These are phyloP conservation scores for Trichoderma sp. DNA, from an alignment of 2,329 filamentous ascomycete species.

Conservation along the genomic window DNA sequence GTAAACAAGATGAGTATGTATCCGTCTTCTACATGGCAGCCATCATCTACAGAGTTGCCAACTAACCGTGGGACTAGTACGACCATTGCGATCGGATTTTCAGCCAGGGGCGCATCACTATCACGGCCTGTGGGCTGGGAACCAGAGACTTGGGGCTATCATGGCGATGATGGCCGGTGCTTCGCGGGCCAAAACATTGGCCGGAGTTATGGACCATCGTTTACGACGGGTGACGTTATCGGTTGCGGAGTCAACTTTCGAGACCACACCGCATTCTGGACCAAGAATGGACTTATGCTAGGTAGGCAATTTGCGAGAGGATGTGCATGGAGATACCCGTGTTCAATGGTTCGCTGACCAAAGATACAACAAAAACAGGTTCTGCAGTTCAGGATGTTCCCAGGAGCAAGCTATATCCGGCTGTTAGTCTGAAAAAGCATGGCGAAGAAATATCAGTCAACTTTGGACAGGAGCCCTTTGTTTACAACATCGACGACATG, in stretches of 20 bases:
- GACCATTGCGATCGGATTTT: slow-evolving; percentile 67
- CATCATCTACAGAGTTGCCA: not conserved
- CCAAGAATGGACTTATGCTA: slow-evolving; percentile 63
- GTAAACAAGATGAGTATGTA: slow-evolving; percentile 59
- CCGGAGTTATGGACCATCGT: slow-evolving; percentile 60
- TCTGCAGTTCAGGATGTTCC: slow-evolving; percentile 70
- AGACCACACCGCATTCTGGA: slow-evolving; percentile 68
- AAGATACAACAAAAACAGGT: slow-evolving; percentile 59
- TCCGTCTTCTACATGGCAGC: too few relatives aligned
- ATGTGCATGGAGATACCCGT: not conserved
- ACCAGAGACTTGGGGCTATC: slow-evolving; percentile 69
- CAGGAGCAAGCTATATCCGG: slow-evolving; percentile 66
- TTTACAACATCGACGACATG: slow-evolving; percentile 88
- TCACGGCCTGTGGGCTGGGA: slow-evolving; percentile 68
- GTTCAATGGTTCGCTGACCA: not conserved
- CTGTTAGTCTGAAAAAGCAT: slow-evolving; percentile 66
- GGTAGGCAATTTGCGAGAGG: slow-evolving; percentile 48
- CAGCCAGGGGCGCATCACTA: slow-evolving; percentile 56
- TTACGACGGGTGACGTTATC: slow-evolving; percentile 60
- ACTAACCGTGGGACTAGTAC: slow-evolving; percentile 47
- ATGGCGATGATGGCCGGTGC: slow-evolving; percentile 68
- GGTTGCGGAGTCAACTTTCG: slow-evolving; percentile 70
- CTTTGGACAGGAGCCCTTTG: slow-evolving; percentile 75
- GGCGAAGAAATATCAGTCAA: slow-evolving; percentile 66
- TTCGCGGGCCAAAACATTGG: slow-evolving; percentile 62